phyloP scores from a whole-genome alignment of 768 basidiomycete genomes.

The Mycena leptocephala region DNA sequence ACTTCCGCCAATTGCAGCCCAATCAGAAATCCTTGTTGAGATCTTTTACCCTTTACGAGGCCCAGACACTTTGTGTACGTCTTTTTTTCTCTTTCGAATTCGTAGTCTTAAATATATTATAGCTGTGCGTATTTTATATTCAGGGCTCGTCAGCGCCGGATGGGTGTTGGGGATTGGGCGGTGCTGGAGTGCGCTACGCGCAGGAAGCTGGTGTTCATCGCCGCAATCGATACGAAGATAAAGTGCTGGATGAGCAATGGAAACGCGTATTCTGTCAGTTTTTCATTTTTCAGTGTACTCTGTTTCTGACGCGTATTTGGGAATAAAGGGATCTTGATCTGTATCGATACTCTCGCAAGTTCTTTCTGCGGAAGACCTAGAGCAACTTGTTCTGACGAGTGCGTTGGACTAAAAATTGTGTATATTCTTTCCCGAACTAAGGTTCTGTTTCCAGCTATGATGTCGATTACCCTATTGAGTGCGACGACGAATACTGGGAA shows the following conservation, averaged over 20 bases:
- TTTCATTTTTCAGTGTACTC: neutral
- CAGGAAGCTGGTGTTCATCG: constrained; percentile 75
- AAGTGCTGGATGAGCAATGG: constrained; percentile 66
- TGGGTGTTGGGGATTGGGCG: constrained; percentile 67
- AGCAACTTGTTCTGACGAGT: constrained; percentile 73
- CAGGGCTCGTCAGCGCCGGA: constrained; percentile 63
- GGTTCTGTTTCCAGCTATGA: constrained; percentile 65
- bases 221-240: constrained; percentile 47
- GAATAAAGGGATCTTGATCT: constrained; percentile 37
- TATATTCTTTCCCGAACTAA: neutral
- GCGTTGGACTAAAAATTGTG: constrained; percentile 37
- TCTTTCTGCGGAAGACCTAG: constrained; percentile 70
- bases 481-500: constrained; percentile 66
- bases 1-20: constrained; percentile 65
- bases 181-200: constrained; percentile 70
- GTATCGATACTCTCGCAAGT: constrained; percentile 43
- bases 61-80: constrained; percentile 67
- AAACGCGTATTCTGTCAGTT: constrained; percentile 67
- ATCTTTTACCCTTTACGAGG: constrained; percentile 68
- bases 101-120: neutral
- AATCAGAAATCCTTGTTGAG: constrained; percentile 64
- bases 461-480: constrained; percentile 78
- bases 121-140: constrained; percentile 61
- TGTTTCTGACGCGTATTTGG: neutral
- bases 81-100: neutral